These are phyloP conservation scores for Endocladia muricata DNA, from an alignment of 31 red algal genomes.

Conservation along the genomic window DNA sequence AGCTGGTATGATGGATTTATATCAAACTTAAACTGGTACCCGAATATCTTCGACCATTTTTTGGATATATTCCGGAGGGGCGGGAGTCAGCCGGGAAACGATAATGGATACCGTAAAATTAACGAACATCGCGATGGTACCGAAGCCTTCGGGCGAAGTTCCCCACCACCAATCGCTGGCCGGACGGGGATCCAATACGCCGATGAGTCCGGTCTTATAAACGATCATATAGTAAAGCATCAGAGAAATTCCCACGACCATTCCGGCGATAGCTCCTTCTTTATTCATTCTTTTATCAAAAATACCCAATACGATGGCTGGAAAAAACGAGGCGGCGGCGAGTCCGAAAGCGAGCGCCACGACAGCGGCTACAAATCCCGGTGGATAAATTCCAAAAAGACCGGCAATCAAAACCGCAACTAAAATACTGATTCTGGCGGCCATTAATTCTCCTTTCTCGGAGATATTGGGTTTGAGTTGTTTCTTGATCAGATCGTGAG, in stretches of 20 bases:
- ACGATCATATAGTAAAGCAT: not conserved
- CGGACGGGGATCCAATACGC: not conserved
- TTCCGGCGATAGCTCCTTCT: constrained; percentile 9
- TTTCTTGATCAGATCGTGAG: constrained; percentile 25
- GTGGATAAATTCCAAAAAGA: constrained; percentile 16
- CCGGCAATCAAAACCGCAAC: not conserved
- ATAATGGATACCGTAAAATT: constrained; percentile 7
- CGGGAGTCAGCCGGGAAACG: not conserved
- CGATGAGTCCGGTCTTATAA: constrained; percentile 11
- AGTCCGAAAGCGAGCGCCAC: constrained; percentile 20
- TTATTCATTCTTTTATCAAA: constrained; percentile 8
- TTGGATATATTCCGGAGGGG: constrained; percentile 9
- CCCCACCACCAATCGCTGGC: not conserved
- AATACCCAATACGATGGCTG: constrained; percentile 12
- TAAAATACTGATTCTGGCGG: not conserved
- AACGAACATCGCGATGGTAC: constrained; percentile 5
- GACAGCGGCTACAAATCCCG: not conserved
- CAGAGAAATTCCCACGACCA: constrained; percentile 5
- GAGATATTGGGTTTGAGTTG: constrained; percentile 8
- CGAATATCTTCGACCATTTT: not conserved
- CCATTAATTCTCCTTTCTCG: constrained; percentile 10
- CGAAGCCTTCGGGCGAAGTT: constrained; percentile 17
- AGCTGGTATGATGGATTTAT: too few relatives aligned
- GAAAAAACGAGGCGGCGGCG: constrained; percentile 12
- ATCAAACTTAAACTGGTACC: too few relatives aligned